Percentiles rank a stretch among this genome's conserved stretches.
Evolutionary conservation across 2,329 filamentous ascomycete species (phyloP).

Genomic region (Xylaria sp.): DNA sequence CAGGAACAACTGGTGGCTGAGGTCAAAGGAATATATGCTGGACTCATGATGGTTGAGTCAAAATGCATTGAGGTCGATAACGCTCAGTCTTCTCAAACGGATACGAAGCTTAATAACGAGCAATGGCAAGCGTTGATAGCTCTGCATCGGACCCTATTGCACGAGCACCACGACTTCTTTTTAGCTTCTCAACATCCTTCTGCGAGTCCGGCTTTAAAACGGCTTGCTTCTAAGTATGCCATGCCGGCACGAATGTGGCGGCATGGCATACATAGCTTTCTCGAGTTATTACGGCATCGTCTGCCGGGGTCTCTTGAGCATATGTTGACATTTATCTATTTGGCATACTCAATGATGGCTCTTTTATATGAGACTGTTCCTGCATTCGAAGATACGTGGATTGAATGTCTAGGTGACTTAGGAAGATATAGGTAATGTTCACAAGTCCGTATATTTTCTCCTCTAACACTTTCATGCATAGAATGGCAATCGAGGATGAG

Average conservation of each 20-base stretch:
- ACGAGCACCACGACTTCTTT: constrained; percentile 89
- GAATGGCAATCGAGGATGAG: constrained; percentile 91
- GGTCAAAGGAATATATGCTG: constrained; percentile 85
- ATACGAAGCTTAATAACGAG: constrained; percentile 65
- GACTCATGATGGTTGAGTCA: constrained; percentile 85
- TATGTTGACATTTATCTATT: constrained; percentile 90
- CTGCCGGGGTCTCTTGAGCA: constrained; percentile 83
- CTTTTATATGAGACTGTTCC: constrained; percentile 87
- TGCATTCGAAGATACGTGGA: constrained; percentile 88
- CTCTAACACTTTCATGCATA: constrained; percentile 41
- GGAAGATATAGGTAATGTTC: constrained; percentile 70
- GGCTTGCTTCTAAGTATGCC: constrained; percentile 81
- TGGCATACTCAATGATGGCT: constrained; percentile 91
- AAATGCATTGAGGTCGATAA: constrained; percentile 88
- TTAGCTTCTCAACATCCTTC: constrained; percentile 87
- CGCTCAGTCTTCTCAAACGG: constrained; percentile 61
- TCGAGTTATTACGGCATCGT: constrained; percentile 79
- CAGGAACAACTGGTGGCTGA: constrained; percentile 84
- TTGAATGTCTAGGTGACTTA: constrained; percentile 90
- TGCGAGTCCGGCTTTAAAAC: constrained; percentile 73
- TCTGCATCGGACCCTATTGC: constrained; percentile 80
- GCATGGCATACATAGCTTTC: constrained; percentile 86
- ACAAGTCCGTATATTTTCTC: constrained; percentile 12
- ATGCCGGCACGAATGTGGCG: constrained; percentile 97
- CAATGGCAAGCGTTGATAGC: constrained; percentile 89